Evolutionary conservation across 371 early-diverging fungal species (phyloP).

Genomic region (Sporodiniella umbellata): DNA sequence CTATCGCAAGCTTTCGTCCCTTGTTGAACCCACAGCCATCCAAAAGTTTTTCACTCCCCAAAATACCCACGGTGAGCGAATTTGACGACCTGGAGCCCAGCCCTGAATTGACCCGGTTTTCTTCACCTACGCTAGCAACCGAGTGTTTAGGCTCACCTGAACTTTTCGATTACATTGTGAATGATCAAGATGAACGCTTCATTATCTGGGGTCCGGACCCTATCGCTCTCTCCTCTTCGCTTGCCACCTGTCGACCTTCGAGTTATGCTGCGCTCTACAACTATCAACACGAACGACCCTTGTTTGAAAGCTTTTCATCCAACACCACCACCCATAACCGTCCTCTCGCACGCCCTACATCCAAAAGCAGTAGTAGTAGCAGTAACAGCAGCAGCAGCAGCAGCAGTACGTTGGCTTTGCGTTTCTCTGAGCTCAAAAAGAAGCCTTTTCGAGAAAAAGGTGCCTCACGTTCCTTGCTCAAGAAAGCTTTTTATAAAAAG

Average conservation of each 20-base stretch:
- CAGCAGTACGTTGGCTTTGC: no score
- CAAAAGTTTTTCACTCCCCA: constrained; percentile 26
- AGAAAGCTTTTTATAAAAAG: constrained; percentile 21
- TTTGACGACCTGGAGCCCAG: no score
- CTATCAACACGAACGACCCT: constrained; percentile 17
- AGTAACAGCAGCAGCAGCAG: no score
- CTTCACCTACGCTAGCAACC: no score
- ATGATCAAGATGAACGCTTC: constrained; percentile 55
- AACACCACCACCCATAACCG: constrained; percentile 21
- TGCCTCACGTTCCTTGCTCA: constrained; percentile 13
- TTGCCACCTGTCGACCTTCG: constrained; percentile 26
- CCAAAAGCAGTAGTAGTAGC: no score
- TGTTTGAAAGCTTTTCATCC: constrained; percentile 31
- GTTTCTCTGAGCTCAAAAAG: no score
- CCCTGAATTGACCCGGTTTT: no score
- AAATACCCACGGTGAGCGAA: constrained; percentile 39
- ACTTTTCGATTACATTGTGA: constrained; percentile 48
- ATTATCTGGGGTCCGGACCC: constrained; percentile 57
- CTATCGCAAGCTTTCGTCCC: constrained; percentile 8
- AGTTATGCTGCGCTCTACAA: constrained; percentile 21
- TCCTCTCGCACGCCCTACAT: no score
- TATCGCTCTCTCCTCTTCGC: constrained; percentile 30
- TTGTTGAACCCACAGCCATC: constrained; percentile 11
- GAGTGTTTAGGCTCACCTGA: constrained; percentile 40
- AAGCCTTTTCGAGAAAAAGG: no score